Conservation (phyloP, 805 yeast species). For the Candida sphagnicola region DNA sequence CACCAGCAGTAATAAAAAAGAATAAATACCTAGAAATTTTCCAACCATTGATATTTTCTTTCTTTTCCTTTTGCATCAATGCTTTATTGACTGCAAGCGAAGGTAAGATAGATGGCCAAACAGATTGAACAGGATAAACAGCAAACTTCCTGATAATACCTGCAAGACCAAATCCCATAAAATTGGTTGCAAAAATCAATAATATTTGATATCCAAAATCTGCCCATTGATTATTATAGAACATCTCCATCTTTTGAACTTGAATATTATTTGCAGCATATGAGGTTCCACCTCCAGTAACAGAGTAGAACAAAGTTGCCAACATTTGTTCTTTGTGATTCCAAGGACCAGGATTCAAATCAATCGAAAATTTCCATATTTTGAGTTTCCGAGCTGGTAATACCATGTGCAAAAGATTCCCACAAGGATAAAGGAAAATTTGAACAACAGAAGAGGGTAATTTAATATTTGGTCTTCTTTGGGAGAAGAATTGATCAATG, state of each 20-base stretch:
- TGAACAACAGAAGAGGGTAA: slow-evolving; percentile 41
- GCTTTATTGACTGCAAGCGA: slow-evolving; percentile 28
- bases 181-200: slow-evolving; percentile 19
- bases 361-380: slow-evolving; percentile 21
- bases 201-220: slow-evolving; percentile 22
- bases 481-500: slow-evolving; percentile 53
- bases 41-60: slow-evolving; percentile 28
- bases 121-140: slow-evolving; percentile 19
- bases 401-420: slow-evolving; percentile 26
- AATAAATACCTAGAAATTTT: slow-evolving; percentile 19
- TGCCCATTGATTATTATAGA: slow-evolving; percentile 22
- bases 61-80: slow-evolving; percentile 18
- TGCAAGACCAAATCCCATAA: slow-evolving; percentile 27
- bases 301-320: slow-evolving; percentile 44
- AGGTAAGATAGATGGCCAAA: slow-evolving; percentile 27
- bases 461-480: slow-evolving; percentile 47
- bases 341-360: slow-evolving; percentile 53
- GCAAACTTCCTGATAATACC: slow-evolving; percentile 24
- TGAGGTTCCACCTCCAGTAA: slow-evolving; percentile 16
- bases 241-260: slow-evolving; percentile 17
- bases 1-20: slow-evolving; percentile 14
- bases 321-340: slow-evolving; percentile 62
- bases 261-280: slow-evolving; percentile 28
- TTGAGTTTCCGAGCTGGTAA: slow-evolving; percentile 33
- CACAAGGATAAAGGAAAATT: slow-evolving; percentile 42